phyloP scores from a whole-genome alignment of 1,139 yeast genomes.

The Zygosaccharomyces sapae region DNA sequence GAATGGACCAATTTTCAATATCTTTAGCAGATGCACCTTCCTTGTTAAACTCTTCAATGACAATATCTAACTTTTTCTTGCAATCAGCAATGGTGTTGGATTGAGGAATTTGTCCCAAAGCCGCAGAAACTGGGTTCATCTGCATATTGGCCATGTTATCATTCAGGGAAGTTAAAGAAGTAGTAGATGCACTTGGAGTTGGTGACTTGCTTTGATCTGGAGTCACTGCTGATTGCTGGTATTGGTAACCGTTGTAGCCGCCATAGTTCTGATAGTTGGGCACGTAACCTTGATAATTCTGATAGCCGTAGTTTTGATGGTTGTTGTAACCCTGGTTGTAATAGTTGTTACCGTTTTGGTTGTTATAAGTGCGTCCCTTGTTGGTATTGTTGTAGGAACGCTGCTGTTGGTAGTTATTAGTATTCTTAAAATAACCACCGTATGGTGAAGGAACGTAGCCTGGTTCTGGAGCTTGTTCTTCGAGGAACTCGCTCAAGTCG shows the following conservation, averaged over 20 bases:
- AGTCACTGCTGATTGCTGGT: slow-evolving; percentile 29
- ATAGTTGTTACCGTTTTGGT: slow-evolving; percentile 10
- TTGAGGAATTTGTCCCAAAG: slow-evolving; percentile 52
- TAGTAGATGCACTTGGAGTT: slow-evolving; percentile 41
- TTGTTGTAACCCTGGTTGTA: slow-evolving; percentile 9
- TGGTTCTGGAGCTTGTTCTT: slow-evolving; percentile 32
- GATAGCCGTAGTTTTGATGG: slow-evolving; percentile 7
- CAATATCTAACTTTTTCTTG: slow-evolving; percentile 54
- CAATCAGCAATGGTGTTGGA: slow-evolving; percentile 62
- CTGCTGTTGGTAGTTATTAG: slow-evolving; percentile 23
- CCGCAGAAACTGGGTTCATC: slow-evolving; percentile 63
- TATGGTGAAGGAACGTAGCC: slow-evolving; percentile 33
- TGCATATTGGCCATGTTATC: slow-evolving; percentile 65
- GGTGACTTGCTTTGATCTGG: slow-evolving; percentile 33
- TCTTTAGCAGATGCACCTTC: slow-evolving; percentile 43
- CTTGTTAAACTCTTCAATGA: slow-evolving; percentile 47
- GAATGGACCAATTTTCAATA: slow-evolving; percentile 62
- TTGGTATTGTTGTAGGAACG: slow-evolving; percentile 13
- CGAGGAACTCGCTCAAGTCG: slow-evolving; percentile 31
- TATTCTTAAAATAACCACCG: slow-evolving; percentile 34
- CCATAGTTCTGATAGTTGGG: slow-evolving; percentile 14
- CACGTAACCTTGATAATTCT: neutral
- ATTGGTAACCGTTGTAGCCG: slow-evolving; percentile 14
- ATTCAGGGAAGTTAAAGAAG: slow-evolving; percentile 68
- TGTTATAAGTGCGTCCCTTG: slow-evolving; percentile 14